Percentiles rank a stretch among this genome's conserved stretches.
phyloP scores from a whole-genome alignment of 192 early-diverging fungal species.

The Gaertneriomyces sp. region DNA sequence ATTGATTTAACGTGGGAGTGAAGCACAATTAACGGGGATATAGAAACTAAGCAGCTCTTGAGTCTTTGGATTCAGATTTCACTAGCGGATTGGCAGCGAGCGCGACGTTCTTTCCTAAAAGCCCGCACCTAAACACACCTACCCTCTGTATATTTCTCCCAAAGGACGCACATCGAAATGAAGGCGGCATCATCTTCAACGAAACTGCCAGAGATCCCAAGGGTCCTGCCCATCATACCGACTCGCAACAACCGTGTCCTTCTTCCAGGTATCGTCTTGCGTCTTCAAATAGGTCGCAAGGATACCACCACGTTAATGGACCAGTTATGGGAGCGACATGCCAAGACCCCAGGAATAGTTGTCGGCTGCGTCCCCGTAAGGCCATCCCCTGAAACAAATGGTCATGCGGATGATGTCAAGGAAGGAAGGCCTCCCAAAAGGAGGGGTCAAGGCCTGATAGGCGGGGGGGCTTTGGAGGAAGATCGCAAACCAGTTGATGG shows the following conservation, averaged over 20 bases:
- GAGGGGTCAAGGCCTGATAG: conserved; percentile 5
- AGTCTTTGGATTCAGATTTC: too few relatives aligned
- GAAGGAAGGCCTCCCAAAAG: background rate
- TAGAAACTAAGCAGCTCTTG: too few relatives aligned
- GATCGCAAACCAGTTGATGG: conserved; percentile 41
- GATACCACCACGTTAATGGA: conserved; percentile 55
- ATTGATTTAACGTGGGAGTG: too few relatives aligned
- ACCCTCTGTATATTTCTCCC: too few relatives aligned
- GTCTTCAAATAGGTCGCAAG: conserved; percentile 54
- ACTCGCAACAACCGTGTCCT: conserved; percentile 48
- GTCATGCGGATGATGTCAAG: background rate
- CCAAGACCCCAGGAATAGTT: conserved; percentile 17
- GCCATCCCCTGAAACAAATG: background rate
- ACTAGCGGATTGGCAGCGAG: too few relatives aligned
- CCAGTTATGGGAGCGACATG: conserved; percentile 34
- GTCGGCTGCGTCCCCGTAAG: conserved; percentile 31
- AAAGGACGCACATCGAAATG: background rate
- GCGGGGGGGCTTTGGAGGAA: background rate
- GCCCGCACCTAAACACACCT: too few relatives aligned
- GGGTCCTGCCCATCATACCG: conserved; percentile 36
- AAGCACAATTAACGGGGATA: too few relatives aligned
- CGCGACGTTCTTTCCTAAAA: too few relatives aligned
- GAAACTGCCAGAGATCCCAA: conserved; percentile 15
- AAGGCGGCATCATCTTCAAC: background rate
- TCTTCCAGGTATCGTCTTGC: conserved; percentile 60